phyloP scores from a whole-genome alignment of 108 stramenopile genomes.

The Cyclotella sp. region DNA sequence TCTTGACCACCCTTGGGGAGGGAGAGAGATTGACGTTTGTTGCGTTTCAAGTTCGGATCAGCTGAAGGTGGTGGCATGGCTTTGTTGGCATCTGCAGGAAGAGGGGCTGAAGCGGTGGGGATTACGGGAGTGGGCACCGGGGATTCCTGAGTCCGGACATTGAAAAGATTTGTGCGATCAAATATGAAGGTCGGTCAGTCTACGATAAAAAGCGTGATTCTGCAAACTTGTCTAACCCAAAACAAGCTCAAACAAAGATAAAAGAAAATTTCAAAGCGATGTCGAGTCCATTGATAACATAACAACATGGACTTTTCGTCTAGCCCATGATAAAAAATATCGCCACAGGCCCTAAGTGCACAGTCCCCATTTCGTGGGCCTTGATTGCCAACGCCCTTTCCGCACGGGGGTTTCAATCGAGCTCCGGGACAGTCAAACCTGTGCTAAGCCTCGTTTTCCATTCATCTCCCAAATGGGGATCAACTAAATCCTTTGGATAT shows the following conservation, averaged over 20 bases:
- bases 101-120: neutral
- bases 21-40: conserved; percentile 48
- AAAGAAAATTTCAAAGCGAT: too few relatives aligned
- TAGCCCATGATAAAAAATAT: neutral
- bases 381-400: too few relatives aligned
- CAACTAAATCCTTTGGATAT: conserved; percentile 11
- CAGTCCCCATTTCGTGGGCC: neutral
- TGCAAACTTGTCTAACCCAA: neutral
- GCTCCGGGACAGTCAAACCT: neutral
- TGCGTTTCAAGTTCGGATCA: conserved; percentile 24
- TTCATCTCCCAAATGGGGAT: conserved; percentile 8
- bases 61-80: neutral
- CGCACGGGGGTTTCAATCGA: neutral
- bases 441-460: conserved; percentile 1
- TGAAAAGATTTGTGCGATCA: too few relatives aligned
- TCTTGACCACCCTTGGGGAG: conserved; percentile 36
- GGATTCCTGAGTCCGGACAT: conserved; percentile 6
- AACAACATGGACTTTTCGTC: too few relatives aligned
- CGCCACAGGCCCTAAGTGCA: neutral
- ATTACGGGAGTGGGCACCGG: conserved; percentile 34
- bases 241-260: too few relatives aligned
- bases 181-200: neutral
- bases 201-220: neutral
- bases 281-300: too few relatives aligned
- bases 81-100: conserved; percentile 11